Evolutionary conservation across 164 flowering plant genomes (phyloP).

Genomic region (Vitis cinerea): DNA sequence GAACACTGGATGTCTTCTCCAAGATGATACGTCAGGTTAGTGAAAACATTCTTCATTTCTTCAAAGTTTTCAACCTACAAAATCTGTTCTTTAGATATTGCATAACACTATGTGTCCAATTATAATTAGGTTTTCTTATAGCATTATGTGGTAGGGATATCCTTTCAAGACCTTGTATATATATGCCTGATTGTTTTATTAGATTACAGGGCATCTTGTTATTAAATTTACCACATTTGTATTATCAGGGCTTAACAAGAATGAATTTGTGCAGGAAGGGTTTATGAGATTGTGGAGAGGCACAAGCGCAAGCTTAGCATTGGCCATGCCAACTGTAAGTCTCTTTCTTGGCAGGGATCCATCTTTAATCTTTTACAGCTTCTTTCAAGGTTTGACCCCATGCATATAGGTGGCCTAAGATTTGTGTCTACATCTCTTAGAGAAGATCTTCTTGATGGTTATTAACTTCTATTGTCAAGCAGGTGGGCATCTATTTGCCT

Average conservation of each 20-base stretch:
- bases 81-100: no score
- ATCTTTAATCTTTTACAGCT: not conserved
- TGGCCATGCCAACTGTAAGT: slow-evolving; percentile 69
- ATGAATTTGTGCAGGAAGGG: slow-evolving; percentile 59
- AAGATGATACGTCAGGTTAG: slow-evolving; percentile 89
- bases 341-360: not conserved
- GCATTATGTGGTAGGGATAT: no score
- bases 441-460: not conserved
- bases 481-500: slow-evolving; percentile 97
- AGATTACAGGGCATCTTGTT: no score
- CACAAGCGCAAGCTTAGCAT: slow-evolving; percentile 67
- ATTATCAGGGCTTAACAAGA: slow-evolving; percentile 13
- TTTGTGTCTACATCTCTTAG: not conserved
- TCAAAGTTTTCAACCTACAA: no score
- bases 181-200: no score
- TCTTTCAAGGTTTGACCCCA: not conserved
- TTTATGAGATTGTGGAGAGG: slow-evolving; percentile 69
- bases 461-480: slow-evolving; percentile 17
- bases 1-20: slow-evolving; percentile 87
- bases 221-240: not conserved
- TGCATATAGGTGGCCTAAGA: not conserved
- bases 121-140: no score
- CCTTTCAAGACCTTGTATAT: no score
- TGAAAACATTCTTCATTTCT: not conserved
- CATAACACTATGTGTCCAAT: no score